A percentile compares a stretch with the other conserved stretches of the same genome.
These are phyloP conservation scores for Penicillium sp. DNA, from an alignment of 2,329 filamentous ascomycete species.

Conservation along the genomic window DNA sequence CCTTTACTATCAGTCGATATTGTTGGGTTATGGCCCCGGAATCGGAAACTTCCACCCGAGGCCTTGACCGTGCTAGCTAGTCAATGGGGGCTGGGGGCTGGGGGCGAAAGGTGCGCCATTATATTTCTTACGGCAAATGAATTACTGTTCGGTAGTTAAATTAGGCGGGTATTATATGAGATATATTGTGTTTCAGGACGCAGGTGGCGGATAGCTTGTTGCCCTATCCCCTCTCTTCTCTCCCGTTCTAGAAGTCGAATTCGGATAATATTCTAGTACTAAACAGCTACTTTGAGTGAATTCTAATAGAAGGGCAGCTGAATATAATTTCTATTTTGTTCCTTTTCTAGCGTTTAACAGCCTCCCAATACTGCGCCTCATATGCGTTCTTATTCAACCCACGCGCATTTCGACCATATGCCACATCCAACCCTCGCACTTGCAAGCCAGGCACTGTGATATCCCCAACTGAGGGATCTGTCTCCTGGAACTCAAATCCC, in stretches of 20 bases:
- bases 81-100: background rate
- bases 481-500: slow-evolving; percentile 53
- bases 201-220: background rate
- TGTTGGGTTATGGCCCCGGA: background rate
- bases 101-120: background rate
- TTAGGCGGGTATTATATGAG: background rate
- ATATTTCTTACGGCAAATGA: background rate
- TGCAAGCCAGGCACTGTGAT: slow-evolving; percentile 42
- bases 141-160: background rate
- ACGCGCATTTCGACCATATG: slow-evolving; percentile 53
- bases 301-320: background rate
- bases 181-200: background rate
- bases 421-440: slow-evolving; percentile 48
- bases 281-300: background rate
- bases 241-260: background rate
- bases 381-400: slow-evolving; percentile 55
- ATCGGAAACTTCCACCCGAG: background rate
- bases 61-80: background rate
- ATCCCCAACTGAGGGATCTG: slow-evolving; percentile 41
- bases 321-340: background rate
- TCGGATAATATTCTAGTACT: background rate
- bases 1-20: background rate
- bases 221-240: background rate
- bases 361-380: slow-evolving; percentile 56
- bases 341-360: slow-evolving; percentile 14